Evolutionary conservation across 805 yeast genomes (phyloP), one percentile per base, ranked within the genome.

Genomic region (Candida lessepsii): DNA sequence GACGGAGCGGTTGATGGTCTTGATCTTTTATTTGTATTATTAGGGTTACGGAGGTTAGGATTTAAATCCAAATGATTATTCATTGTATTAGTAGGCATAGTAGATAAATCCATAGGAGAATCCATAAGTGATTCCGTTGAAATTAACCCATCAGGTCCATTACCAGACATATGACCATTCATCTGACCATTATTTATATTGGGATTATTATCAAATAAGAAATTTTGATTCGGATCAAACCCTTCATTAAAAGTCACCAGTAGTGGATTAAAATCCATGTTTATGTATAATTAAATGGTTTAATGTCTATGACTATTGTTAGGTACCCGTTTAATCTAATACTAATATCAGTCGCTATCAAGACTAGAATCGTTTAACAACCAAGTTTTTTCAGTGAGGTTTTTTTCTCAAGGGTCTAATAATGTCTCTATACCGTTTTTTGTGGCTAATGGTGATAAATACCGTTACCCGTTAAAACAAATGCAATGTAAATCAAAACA

Each of bases 1-100:
- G 42, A 32, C 2, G 42, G 42, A 15, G 42, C 37, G 4, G 42
- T 25, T 11, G 42, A 32, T 2, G 42, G 37, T 17, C 27, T 31
- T 19, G 42, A 39, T 28, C 33, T 31, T 25, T 31, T 31, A 21
- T 9, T 15, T 18, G 27, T 4, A 19, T 14, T 32, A 11, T 20
- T 18, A 10, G 10, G 27, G 15, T 20, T 32, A 18, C 27, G 26
- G 3, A 32, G 3, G 14, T 32, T 32, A 6, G 27, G 14, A 21
- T 3, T 16, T 15, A 32, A 20, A 9, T 32, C 35, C 9, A 24
- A 9, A 7, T 6, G 24, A 18, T 17, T 18, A 4, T 19, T 3
- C 20, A 33, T 23, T 3, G 23, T 6, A 21, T 15, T 34, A 10
- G 21, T 17, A 3, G 29, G 37, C 4, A 24, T 2, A 8, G 24